Evolutionary conservation across 805 yeast genomes (phyloP).

Genomic region (Candida broadrunensis): DNA sequence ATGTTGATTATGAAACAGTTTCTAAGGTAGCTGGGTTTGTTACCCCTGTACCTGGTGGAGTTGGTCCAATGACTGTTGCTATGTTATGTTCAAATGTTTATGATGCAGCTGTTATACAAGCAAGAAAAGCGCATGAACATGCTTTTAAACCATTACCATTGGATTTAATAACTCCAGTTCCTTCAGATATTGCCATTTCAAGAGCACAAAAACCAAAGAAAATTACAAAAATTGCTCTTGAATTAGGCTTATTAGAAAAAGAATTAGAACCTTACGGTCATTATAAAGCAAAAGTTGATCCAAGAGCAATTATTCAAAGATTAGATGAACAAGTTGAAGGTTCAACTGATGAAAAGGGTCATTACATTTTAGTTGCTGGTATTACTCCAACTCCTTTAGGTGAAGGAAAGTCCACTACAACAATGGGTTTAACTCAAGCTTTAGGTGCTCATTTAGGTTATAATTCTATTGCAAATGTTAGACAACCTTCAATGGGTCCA

Average conservation of each 20-base stretch:
- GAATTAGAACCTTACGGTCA: conserved; percentile 90
- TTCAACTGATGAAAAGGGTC: conserved; percentile 62
- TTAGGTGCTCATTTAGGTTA: conserved; percentile 84
- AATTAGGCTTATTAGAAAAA: conserved; percentile 70
- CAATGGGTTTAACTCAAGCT: conserved; percentile 96
- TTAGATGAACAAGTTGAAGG: conserved; percentile 63
- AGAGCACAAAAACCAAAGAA: conserved; percentile 86
- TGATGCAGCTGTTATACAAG: conserved; percentile 69
- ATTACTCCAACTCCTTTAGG: conserved; percentile 98
- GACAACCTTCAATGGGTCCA: conserved; percentile 99
- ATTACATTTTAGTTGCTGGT: conserved; percentile 91
- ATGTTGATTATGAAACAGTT: conserved; percentile 79
- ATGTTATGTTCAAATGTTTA: conserved; percentile 86
- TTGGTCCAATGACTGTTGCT: conserved; percentile 99
- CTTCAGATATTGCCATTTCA: conserved; percentile 87
- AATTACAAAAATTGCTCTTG: conserved; percentile 70
- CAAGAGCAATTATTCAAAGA: conserved; percentile 62
- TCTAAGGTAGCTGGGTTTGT: conserved; percentile 60
- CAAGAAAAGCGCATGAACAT: conserved; percentile 45
- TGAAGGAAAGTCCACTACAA: conserved; percentile 96
- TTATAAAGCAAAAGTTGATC: conserved; percentile 81
- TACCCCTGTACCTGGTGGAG: conserved; percentile 99
- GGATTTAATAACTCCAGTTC: conserved; percentile 60
- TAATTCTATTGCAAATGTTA: conserved; percentile 87
- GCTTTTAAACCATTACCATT: conserved; percentile 56